Percentiles rank a stretch among this genome's conserved stretches.
Evolutionary conservation across 2,329 filamentous ascomycete genomes (phyloP).

Genomic region (Macroventuria anomochaeta): DNA sequence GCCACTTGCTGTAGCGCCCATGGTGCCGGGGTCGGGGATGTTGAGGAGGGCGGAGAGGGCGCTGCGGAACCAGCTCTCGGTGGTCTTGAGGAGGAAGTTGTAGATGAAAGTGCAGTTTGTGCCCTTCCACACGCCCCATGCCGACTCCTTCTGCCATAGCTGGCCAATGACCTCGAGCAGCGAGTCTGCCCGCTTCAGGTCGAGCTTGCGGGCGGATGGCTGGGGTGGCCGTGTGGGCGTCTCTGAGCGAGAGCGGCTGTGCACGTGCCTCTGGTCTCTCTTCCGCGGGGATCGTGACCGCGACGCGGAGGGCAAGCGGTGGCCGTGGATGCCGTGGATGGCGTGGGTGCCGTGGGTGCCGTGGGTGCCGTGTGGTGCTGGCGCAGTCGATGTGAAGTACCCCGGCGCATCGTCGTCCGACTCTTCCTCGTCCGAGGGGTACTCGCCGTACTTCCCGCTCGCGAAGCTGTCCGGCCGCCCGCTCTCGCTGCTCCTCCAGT

Average conservation of each 20-base stretch:
- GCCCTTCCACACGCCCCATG: slow-evolving; percentile 92
- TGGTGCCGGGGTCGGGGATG: slow-evolving; percentile 77
- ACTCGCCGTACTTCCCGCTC: slow-evolving; percentile 49
- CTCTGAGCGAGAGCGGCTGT: slow-evolving; percentile 48
- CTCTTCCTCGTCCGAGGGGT: slow-evolving; percentile 72
- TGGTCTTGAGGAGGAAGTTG: slow-evolving; percentile 79
- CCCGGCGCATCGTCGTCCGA: slow-evolving; percentile 73
- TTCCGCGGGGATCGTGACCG: slow-evolving; percentile 48
- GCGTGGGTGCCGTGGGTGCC: slow-evolving; percentile 47
- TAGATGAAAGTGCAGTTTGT: slow-evolving; percentile 94
- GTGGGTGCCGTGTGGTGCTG: slow-evolving; percentile 53
- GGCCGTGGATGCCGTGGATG: slow-evolving; percentile 51
- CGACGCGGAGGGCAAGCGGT: slow-evolving; percentile 44
- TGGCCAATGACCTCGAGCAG: slow-evolving; percentile 85
- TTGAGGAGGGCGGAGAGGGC: slow-evolving; percentile 90
- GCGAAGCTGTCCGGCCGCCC: slow-evolving; percentile 42
- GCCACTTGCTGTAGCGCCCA: slow-evolving; percentile 50
- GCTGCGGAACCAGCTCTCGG: slow-evolving; percentile 92
- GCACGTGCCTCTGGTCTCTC: slow-evolving; percentile 39
- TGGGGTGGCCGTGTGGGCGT: slow-evolving; percentile 51
- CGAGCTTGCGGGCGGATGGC: slow-evolving; percentile 65
- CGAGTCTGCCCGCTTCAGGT: slow-evolving; percentile 77
- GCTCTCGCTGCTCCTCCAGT: slow-evolving; percentile 21
- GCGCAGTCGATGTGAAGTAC: slow-evolving; percentile 80
- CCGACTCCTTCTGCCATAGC: slow-evolving; percentile 87